Conservation (phyloP, 345 rosid species). For the Corymbia maculata region DNA sequence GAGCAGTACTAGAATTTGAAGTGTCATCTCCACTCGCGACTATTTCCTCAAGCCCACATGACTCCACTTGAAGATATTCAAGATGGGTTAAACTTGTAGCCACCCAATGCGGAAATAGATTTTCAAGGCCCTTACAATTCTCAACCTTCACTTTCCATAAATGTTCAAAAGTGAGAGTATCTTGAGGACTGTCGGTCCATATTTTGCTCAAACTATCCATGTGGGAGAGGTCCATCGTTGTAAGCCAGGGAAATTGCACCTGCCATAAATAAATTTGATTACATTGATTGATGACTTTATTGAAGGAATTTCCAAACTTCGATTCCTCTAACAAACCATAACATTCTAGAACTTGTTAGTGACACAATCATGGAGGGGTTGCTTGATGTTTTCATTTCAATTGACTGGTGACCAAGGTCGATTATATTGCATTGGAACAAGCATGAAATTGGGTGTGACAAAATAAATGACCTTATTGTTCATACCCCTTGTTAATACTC, state of each 20-base stretch:
- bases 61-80: accelerated
- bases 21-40: too few species aligned
- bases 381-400: background rate
- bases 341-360: background rate
- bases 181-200: accelerated
- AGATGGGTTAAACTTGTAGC: background rate
- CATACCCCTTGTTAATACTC: too few species aligned
- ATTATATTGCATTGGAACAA: too few species aligned
- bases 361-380: background rate
- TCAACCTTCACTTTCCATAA: accelerated
- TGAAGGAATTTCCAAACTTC: too few species aligned
- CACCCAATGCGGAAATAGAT: background rate
- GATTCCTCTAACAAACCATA: accelerated
- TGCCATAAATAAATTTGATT: too few species aligned
- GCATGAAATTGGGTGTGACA: too few species aligned
- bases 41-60: accelerated
- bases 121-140: background rate
- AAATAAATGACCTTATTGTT: too few species aligned
- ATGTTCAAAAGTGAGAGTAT: background rate
- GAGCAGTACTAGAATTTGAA: accelerated
- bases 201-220: background rate
- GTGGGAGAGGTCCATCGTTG: accelerated
- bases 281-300: background rate
- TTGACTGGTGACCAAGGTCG: accelerated
- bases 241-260: background rate